Evolutionary conservation across 768 basidiomycete genomes (phyloP), one percentile per base, ranked within the genome.

Genomic region (Suillus lakei): DNA sequence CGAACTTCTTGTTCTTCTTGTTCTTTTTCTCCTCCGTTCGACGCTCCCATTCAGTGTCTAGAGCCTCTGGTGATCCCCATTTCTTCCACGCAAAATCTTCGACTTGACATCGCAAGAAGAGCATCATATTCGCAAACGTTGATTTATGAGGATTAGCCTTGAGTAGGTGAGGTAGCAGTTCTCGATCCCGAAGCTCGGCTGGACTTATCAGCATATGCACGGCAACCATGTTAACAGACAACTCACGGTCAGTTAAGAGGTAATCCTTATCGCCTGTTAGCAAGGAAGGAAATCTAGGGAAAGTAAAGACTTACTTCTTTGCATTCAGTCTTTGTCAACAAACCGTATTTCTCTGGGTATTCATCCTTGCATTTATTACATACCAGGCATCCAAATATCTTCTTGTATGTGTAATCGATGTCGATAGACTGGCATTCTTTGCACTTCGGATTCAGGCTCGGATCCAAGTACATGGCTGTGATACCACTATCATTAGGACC

Each of bases 41-140:
- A 39, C 84, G 83, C 70, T 92, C 90, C 76, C 89, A 99, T 73
- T 98, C 97, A 7, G 84, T 85, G 72, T 99, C 97, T 56, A 99
- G 77, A 12, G 88, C 94, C 75, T 98, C 96, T 10, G 93, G 85
- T 1, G 95, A 93, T 0, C 95, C 96, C 98, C 98, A 99, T 78
- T 99, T 99, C 74, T 93, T 90, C 91, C 91, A 98, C 5, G 98
- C 97, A 77, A 96, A 98, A 53, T 90, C 93, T 76, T 99, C 98
- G 2, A 98, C 94, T 76, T 99, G 97, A 72, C 82, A 91, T 39
- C 98, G 89, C 5, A 98, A 83, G 79, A 92, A 99, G 26, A 99
- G 84, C 98, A 99, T 99, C 98, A 99, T 99, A 82, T 99, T 99
- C 41, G 93, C 92, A 74, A 93, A 99, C 0, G 94, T 96, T 13